These are phyloP conservation scores for Beta corolliflora DNA, from an alignment of 179 eudicot species.

Conservation along the genomic window DNA sequence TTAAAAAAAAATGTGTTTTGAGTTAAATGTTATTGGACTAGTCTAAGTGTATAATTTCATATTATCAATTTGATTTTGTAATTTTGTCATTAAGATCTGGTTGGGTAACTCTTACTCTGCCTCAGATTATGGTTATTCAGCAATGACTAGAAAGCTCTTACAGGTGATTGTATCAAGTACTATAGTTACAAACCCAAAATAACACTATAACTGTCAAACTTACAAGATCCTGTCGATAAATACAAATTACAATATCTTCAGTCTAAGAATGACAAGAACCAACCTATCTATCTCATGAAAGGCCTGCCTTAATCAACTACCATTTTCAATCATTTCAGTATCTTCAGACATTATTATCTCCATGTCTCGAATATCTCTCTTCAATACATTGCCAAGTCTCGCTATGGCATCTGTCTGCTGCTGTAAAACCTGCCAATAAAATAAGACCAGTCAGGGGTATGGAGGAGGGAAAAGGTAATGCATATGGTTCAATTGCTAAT, in stretches of 20 bases:
- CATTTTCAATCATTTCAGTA: constrained; percentile 56
- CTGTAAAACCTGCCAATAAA: constrained; percentile 72
- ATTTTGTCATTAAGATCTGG: too few species aligned
- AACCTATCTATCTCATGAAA: too few species aligned
- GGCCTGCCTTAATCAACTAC: constrained; percentile 17
- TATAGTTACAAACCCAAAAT: background rate
- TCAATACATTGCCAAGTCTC: constrained; percentile 86
- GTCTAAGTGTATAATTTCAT: background rate
- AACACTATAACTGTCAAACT: background rate
- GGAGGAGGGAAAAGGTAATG: background rate
- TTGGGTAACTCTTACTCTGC: too few species aligned
- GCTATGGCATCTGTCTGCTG: constrained; percentile 94
- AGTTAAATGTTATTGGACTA: too few species aligned
- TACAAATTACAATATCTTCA: constrained; percentile 1
- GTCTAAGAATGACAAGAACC: background rate
- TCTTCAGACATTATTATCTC: constrained; percentile 97
- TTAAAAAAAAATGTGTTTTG: too few species aligned
- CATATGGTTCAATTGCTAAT: background rate
- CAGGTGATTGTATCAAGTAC: too few species aligned
- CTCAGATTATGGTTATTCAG: too few species aligned
- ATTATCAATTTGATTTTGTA: background rate
- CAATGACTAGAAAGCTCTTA: too few species aligned
- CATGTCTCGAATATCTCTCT: constrained; percentile 80
- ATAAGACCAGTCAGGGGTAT: background rate
- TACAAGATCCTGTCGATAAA: background rate